Evolutionary conservation across 148 eudicot genomes (phyloP).

Genomic region (Arctostaphylos glauca): DNA sequence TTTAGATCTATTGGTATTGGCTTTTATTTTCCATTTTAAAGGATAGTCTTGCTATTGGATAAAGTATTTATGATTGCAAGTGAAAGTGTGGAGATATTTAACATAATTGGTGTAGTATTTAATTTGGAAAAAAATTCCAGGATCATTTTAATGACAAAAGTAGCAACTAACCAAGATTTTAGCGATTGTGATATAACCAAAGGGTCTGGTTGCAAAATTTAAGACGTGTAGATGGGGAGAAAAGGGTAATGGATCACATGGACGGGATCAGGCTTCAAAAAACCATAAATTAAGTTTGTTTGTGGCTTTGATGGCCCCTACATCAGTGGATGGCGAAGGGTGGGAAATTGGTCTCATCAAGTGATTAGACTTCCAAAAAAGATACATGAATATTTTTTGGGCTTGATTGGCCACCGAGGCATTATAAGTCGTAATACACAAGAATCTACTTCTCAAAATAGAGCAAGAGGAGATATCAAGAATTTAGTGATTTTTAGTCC

Average conservation of each 20-base stretch:
- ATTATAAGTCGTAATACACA: not conserved
- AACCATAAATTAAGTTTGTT: not conserved
- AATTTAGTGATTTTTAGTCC: constrained; percentile 7
- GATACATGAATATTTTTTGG: not conserved
- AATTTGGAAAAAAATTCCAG: not conserved
- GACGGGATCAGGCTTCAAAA: not conserved
- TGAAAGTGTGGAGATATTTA: not conserved
- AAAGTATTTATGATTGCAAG: too few relatives aligned
- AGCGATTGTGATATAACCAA: not conserved
- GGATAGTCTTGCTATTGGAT: not conserved
- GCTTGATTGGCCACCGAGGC: not conserved
- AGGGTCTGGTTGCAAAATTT: not conserved
- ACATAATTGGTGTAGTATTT: not conserved
- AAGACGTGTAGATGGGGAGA: not conserved
- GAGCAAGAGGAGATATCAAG: not conserved
- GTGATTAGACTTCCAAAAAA: not conserved
- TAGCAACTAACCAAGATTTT: not conserved
- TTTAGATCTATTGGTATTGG: constrained; percentile 8
- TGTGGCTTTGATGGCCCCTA: not conserved
- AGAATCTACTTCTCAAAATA: not conserved
- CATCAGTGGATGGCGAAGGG: not conserved
- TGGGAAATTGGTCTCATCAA: not conserved
- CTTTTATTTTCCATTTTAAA: not conserved
- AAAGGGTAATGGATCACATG: not conserved
- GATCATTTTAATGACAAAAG: not conserved